These are phyloP conservation scores for Astrothelium macrocarpum DNA, from an alignment of 495 filamentous ascomycete species.

Conservation along the genomic window DNA sequence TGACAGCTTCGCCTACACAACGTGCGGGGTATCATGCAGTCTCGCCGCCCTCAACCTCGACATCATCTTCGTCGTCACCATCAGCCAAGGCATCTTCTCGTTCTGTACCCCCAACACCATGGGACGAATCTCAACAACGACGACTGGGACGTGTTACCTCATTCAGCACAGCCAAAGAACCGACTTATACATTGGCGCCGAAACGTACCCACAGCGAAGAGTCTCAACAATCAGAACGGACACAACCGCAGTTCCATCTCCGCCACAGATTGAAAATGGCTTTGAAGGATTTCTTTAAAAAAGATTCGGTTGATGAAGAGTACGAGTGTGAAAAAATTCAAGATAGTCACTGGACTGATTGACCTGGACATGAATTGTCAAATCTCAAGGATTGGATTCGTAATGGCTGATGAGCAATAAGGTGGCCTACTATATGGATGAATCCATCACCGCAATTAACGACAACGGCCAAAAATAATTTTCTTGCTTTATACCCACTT, in stretches of 20 bases:
- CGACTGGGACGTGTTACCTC: not conserved
- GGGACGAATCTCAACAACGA: constrained; percentile 3
- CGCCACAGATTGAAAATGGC: not conserved
- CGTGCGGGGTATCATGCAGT: not conserved
- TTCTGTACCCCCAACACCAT: not conserved
- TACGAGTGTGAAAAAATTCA: not conserved
- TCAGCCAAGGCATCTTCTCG: not conserved
- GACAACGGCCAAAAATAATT: not conserved
- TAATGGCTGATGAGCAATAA: not conserved
- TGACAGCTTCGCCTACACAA: not conserved
- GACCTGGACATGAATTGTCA: not conserved
- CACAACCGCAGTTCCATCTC: not conserved
- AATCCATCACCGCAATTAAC: too few species aligned
- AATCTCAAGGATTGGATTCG: not conserved
- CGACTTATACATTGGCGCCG: not conserved
- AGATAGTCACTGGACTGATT: constrained; percentile 2
- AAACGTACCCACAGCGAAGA: not conserved
- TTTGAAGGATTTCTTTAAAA: constrained; percentile 2
- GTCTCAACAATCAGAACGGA: not conserved
- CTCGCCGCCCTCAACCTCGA: constrained; percentile 2
- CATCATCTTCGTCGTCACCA: not conserved
- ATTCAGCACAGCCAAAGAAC: not conserved
- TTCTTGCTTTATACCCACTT: not conserved
- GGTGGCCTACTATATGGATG: too few species aligned
- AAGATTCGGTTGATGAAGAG: not conserved